phyloP scores from a whole-genome alignment of 1,139 yeast genomes.

The Suhomyces ambrosiae region DNA sequence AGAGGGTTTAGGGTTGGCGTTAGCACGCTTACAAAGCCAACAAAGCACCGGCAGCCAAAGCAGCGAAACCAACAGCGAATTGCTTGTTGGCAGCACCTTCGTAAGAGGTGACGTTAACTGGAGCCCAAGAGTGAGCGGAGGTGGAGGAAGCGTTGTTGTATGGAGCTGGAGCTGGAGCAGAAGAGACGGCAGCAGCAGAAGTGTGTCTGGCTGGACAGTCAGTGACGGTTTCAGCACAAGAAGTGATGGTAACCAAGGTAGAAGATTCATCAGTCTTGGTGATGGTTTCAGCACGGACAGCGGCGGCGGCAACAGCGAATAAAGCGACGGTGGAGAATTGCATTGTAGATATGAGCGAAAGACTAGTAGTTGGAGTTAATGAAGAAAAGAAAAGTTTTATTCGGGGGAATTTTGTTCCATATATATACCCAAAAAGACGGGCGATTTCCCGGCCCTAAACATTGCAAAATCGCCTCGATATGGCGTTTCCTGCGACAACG shows the following conservation, averaged over 20 bases:
- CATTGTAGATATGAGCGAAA: constrained; percentile 35
- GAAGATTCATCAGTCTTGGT: constrained; percentile 34
- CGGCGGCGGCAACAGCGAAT: constrained; percentile 43
- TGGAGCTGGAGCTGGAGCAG: constrained; percentile 27
- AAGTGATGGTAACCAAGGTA: constrained; percentile 45
- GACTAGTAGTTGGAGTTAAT: constrained; percentile 31
- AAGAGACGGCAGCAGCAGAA: constrained; percentile 20
- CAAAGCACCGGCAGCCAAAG: constrained; percentile 55
- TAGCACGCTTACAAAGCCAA: constrained; percentile 45
- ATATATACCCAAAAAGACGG: constrained; percentile 6
- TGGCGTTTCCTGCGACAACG: constrained; percentile 1
- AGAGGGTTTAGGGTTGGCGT: constrained; percentile 4
- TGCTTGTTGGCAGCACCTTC: constrained; percentile 35
- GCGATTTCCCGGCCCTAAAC: constrained; percentile 2
- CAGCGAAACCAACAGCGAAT: constrained; percentile 49
- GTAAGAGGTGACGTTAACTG: constrained; percentile 39
- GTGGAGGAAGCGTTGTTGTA: constrained; percentile 22
- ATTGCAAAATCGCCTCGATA: constrained; percentile 7
- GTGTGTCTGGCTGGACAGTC: constrained; percentile 40
- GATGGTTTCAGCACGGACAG: constrained; percentile 38
- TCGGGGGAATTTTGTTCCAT: constrained; percentile 1
- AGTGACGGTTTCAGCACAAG: constrained; percentile 42
- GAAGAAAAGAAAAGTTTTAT: constrained; percentile 13
- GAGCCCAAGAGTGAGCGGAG: constrained; percentile 26
- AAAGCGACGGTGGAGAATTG: constrained; percentile 52